Evolutionary conservation across 2,329 filamentous ascomycete species (phyloP).

Genomic region (Escovopsis sp.): DNA sequence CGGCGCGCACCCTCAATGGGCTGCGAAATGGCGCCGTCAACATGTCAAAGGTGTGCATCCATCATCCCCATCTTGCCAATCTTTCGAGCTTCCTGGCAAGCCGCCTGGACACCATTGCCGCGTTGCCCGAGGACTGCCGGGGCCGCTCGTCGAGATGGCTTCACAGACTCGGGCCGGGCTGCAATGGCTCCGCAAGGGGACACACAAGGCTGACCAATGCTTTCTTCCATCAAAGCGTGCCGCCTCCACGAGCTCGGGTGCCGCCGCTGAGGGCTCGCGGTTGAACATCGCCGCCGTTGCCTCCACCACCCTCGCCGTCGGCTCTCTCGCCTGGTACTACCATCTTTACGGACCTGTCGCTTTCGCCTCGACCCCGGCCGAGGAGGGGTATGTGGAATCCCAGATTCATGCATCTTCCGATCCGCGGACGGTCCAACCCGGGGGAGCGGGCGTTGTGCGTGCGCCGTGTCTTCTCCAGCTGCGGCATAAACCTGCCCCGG

Average conservation of each 20-base stretch:
- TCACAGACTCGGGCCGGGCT: conserved; percentile 7
- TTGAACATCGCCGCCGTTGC: conserved; percentile 76
- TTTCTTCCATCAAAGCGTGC: conserved; percentile 34
- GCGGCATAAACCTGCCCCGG: conserved; percentile 20
- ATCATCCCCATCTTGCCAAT: too few species aligned
- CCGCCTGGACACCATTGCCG: too few species aligned
- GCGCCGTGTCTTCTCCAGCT: conserved; percentile 4
- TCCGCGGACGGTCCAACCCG: neutral
- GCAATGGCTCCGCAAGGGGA: conserved; percentile 15
- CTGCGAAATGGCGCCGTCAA: conserved; percentile 59
- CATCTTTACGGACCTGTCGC: conserved; percentile 84
- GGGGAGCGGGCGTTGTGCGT: neutral
- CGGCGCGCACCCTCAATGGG: conserved; percentile 71
- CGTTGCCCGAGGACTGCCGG: too few species aligned
- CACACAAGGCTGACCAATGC: conserved; percentile 21
- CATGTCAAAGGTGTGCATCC: conserved; percentile 54
- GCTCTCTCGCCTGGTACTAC: conserved; percentile 93
- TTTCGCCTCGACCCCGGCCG: conserved; percentile 79
- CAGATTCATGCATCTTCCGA: neutral
- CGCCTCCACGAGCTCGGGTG: conserved; percentile 59
- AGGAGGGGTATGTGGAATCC: conserved; percentile 77
- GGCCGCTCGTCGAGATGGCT: neutral
- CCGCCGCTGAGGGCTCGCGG: conserved; percentile 55
- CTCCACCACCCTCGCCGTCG: conserved; percentile 74
- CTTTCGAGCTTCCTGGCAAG: too few species aligned